Base-by-base conservation (phyloP, 345 rosid genomes). In the Hibiscus syriacus region DNA sequence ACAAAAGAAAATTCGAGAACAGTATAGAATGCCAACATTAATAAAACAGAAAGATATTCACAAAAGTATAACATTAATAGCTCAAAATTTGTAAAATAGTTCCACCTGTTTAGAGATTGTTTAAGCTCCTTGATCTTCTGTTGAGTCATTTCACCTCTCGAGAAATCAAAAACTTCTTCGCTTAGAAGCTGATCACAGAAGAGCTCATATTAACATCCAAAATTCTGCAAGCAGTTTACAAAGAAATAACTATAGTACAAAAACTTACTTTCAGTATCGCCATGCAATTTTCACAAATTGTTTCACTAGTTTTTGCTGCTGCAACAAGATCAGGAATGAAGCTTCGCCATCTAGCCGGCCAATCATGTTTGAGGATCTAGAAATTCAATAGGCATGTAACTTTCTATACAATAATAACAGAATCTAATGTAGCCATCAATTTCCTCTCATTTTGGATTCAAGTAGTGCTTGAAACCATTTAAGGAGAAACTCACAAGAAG, bases 211-310 rank as follows among this genome's bases (percentile, higher is more conserved):
- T 70, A 74, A 14, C 34, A 19, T 39, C 26, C 17, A 19, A 20
- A 12, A 55, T 25, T 30, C 54, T 32, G 46, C 45, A 64, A 76
- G 22, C 19, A 36, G 11, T 20, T 50, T 10, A 11, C n/a, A 8
- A 9, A 30, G 54, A 45, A 53, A 59, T 64, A 70, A 68, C 69
- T 36, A 34, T 17, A 26, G 32, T 46, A 23, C 22, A 19, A 50
- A n/a, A 41, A 69, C 86, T 77, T 78, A 90, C 98, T 86, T 95
- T 95, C 74, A 95, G 72, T 74, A 95, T 95, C 29, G 80, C 83
- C 99, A 95, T 95, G 90, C 98, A 95, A 81, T 95, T 95, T 75
- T 92, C 99, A 59, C 99, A 95, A 72, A 95, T 87, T 53, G 98
- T 95, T 95, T 95, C 99, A 7, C 97, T 95, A 12, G 98, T 90